Percentiles rank a stretch among this genome's conserved stretches.
Evolutionary conservation across 2,329 filamentous ascomycete genomes (phyloP).

Genomic region (Xylaria arbuscula): DNA sequence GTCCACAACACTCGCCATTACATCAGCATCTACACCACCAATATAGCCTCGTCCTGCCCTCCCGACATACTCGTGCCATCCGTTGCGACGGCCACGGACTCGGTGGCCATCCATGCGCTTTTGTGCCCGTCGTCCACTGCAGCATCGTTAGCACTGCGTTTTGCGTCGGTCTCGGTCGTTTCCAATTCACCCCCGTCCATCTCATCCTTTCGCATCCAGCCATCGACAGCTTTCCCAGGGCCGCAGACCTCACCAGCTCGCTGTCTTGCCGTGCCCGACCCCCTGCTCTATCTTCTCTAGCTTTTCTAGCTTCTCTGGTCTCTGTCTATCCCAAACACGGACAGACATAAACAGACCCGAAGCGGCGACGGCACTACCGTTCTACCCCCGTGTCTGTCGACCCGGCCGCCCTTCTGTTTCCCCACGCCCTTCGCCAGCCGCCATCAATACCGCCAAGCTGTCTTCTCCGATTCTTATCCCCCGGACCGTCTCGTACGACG

Average conservation of each 20-base stretch:
- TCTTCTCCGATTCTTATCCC: constrained; percentile 88
- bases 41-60: constrained; percentile 17
- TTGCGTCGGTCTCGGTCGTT: constrained; percentile 17
- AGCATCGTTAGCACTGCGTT: constrained; percentile 32
- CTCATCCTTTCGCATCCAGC: not conserved
- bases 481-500: constrained; percentile 91
- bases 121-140: constrained; percentile 6
- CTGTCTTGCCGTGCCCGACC: constrained; percentile 13
- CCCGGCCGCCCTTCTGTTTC: constrained; percentile 12
- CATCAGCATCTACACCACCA: constrained; percentile 6
- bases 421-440: constrained; percentile 34
- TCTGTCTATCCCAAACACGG: not conserved
- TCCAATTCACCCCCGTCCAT: not conserved
- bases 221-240: constrained; percentile 1
- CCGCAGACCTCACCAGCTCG: not conserved
- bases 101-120: constrained; percentile 17
- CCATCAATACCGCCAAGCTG: constrained; percentile 88
- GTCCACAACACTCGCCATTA: constrained; percentile 27
- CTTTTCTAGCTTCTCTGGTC: not conserved
- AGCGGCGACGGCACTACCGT: not conserved
- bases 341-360: not conserved
- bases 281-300: not conserved
- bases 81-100: constrained; percentile 5
- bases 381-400: not conserved
- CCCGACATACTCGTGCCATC: not conserved